Base-by-base conservation (phyloP, 257 asterid genomes). In the Salvia rosmarinus region DNA sequence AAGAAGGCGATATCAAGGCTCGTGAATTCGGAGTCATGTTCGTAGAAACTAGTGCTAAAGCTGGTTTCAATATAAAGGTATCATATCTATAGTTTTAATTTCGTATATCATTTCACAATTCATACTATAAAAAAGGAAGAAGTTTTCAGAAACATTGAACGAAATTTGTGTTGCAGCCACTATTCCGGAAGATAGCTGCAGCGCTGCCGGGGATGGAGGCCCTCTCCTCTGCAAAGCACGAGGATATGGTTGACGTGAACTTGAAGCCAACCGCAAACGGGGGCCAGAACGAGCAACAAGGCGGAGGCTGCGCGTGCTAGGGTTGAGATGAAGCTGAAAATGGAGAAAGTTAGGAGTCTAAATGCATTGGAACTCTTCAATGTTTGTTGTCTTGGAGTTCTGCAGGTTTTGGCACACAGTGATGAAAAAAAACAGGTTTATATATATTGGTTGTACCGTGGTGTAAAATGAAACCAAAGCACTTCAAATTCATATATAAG, bases 51-150 rank as follows among this genome's bases (percentile, higher is more conserved):
- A 87, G 94, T 75, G 94, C 94, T 25, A 85, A 85, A 81, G 94
- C 94, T 42, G 93, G 93, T 71, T 89, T 89, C 80, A 89, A 89
- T 74, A 87, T 89, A 68, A 89, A 89, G 89, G 96, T 87, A 25
- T 14, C 4, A 4, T 35, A 20, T 35, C 44, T 32, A n/a, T n/a
- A 30, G 44, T 59, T 59, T 34, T 9, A 34, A 16, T 34, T 25
- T 16, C 12, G 47, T n/a, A 4, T 34, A 17, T 20, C 21, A 40
- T 17, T 10, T 43, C 50, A 43, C 12, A 43, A 14, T 43, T 11
- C 0, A 3, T 43, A 16, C 50, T 43, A 43, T 43, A 13, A 43
- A 3, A 0, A 10, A 6, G 23, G 9, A 47, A 49, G 11, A 49
- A 46, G 23, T 49, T 49, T 49, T 16, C 11, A 6, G 55, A 51